Conservation (phyloP, 306 rosid genomes). For the Prunus fruticosa region DNA sequence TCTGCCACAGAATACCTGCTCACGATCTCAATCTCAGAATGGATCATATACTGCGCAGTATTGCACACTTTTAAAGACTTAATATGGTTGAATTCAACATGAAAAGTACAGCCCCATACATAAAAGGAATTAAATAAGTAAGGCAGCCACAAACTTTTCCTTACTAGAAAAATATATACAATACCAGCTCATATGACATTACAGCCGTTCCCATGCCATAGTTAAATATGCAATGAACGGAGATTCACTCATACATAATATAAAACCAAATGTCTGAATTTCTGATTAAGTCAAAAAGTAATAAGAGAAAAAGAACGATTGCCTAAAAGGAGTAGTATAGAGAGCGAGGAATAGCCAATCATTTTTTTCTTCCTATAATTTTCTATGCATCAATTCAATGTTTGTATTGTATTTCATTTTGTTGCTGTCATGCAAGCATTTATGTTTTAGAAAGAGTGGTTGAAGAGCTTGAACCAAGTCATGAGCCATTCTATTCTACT, state of each 20-base stretch:
- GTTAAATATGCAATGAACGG: background rate
- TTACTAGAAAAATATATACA: background rate
- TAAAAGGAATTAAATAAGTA: background rate
- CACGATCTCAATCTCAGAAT: no score
- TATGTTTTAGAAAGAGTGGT: background rate
- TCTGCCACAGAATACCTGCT: no score
- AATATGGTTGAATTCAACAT: no score
- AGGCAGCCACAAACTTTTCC: background rate
- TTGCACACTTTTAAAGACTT: no score
- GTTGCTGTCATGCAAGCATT: background rate
- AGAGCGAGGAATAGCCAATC: slow-evolving; percentile 6
- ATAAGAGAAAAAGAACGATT: no score
- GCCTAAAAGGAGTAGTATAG: background rate
- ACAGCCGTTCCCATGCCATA: slow-evolving; percentile 2
- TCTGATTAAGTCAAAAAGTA: no score
- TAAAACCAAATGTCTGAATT: no score
- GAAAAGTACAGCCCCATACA: background rate
- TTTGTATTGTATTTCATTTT: background rate
- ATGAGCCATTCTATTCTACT: background rate
- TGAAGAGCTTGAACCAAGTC: background rate
- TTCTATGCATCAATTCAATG: no score
- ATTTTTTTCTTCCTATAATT: background rate
- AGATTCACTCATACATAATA: no score
- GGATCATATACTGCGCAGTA: no score
- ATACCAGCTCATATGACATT: background rate